Evolutionary conservation across 106 monocot genomes (phyloP), one percentile per base, ranked within the genome.

Genomic region (Ottelia alismoides): DNA sequence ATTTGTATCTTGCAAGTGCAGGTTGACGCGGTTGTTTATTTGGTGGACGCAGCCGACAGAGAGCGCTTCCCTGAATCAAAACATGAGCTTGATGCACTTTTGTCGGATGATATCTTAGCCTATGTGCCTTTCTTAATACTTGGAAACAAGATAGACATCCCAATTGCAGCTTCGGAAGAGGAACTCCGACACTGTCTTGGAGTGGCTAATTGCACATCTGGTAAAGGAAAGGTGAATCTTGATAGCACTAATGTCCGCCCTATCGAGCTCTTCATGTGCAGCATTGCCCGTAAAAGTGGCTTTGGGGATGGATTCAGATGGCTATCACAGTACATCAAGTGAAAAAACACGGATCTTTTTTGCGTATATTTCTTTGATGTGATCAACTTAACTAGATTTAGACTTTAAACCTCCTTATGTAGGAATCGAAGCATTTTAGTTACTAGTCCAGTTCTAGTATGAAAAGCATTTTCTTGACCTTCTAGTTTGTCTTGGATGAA

Each of bases 321-420:
- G 50, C n/a, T 50, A 19, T 50, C 50, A 1, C 50, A 50, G 50
- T 50, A 50, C 50, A 50, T 50, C 50, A 50, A 50, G 50, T n/a
- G n/a, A n/a, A n/a, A n/a, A n/a, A n/a, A n/a, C n/a, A n/a, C n/a
- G n/a, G n/a, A n/a, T n/a, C n/a, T n/a, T n/a, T n/a, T n/a, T n/a
- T n/a, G n/a, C n/a, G n/a, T n/a, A n/a, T n/a, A n/a, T n/a, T n/a
- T n/a, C n/a, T n/a, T n/a, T n/a, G n/a, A n/a, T n/a, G n/a, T n/a
- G n/a, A n/a, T n/a, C n/a, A n/a, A n/a, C n/a, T n/a, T n/a, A n/a
- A n/a, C n/a, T n/a, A n/a, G n/a, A n/a, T n/a, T n/a, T n/a, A n/a
- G n/a, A n/a, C n/a, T n/a, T n/a, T n/a, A n/a, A n/a, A n/a, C n/a
- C n/a, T n/a, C n/a, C n/a, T n/a, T n/a, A n/a, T n/a, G n/a, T n/a